Conservation (phyloP, 495 filamentous ascomycete genomes). For the Aspergillus incahuasiensis region DNA sequence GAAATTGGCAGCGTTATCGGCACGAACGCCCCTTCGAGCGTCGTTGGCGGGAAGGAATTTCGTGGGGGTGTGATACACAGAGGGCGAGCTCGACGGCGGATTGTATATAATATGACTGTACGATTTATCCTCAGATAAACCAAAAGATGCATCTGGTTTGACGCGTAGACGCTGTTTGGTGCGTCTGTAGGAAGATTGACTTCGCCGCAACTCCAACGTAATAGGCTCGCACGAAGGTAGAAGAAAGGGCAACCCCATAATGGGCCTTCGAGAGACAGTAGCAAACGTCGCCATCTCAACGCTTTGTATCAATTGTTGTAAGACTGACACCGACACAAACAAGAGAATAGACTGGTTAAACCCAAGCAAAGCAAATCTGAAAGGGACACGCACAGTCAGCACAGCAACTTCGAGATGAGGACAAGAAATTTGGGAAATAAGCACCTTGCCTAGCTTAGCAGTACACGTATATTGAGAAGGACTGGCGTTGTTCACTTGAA, state of each 20-base stretch:
- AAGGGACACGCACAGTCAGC: background rate
- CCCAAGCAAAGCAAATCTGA: background rate
- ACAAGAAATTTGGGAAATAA: background rate
- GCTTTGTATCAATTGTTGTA: background rate
- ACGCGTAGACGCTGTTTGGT: constrained; percentile 68
- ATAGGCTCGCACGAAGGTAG: constrained; percentile 35
- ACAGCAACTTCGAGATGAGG: background rate
- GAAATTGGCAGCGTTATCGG: constrained; percentile 18
- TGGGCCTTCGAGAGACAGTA: constrained; percentile 32
- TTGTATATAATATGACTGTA: constrained; percentile 82
- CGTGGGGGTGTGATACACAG: constrained; percentile 77
- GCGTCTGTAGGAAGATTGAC: constrained; percentile 66
- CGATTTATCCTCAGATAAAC: constrained; percentile 37
- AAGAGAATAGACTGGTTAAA: background rate
- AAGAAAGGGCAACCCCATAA: constrained; percentile 41
- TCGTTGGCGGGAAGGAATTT: constrained; percentile 85
- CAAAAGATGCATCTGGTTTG: constrained; percentile 69
- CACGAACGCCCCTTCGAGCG: constrained; percentile 56
- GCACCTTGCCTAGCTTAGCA: background rate
- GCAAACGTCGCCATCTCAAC: constrained; percentile 29
- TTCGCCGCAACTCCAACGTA: constrained; percentile 38
- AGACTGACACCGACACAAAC: background rate
- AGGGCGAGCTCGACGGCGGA: constrained; percentile 80
- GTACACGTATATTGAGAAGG: background rate
- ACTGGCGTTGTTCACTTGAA: background rate